Evolutionary conservation across 805 yeast genomes (phyloP).

Genomic region (Wickerhamomyces mucosus): DNA sequence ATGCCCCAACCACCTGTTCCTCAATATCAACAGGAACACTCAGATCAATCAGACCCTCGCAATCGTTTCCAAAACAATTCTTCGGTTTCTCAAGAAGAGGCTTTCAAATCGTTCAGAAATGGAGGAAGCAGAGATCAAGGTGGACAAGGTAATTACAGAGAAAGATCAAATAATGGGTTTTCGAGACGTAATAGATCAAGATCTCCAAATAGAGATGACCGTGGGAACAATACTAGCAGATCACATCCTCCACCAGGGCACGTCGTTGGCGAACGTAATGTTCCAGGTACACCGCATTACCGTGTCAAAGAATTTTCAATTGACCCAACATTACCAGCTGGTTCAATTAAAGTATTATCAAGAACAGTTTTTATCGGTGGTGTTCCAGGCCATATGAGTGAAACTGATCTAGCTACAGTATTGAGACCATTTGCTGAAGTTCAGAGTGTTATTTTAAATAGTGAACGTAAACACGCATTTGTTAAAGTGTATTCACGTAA

Average conservation of each 20-base stretch:
- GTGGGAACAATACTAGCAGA: constrained; percentile 2
- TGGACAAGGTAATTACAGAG: constrained; percentile 6
- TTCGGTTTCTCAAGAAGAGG: constrained; percentile 18
- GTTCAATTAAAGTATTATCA: constrained; percentile 71
- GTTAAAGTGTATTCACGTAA: constrained; percentile 86
- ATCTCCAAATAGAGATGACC: constrained; percentile 18
- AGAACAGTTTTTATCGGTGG: constrained; percentile 95
- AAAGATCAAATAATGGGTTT: no score
- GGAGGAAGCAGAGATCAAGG: constrained; percentile 10
- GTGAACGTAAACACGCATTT: constrained; percentile 90
- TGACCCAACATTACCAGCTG: constrained; percentile 68
- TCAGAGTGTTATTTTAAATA: constrained; percentile 80
- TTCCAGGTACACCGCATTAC: constrained; percentile 64
- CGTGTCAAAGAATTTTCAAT: constrained; percentile 65
- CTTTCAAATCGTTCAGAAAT: constrained; percentile 13
- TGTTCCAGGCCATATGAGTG: constrained; percentile 76
- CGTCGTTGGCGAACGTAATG: constrained; percentile 50
- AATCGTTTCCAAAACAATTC: constrained; percentile 5
- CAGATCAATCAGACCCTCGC: constrained; percentile 2
- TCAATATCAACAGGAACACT: constrained; percentile 1
- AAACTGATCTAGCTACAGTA: constrained; percentile 55
- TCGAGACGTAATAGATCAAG: constrained; percentile 19
- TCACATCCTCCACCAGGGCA: constrained; percentile 21
- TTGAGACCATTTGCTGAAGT: constrained; percentile 85
- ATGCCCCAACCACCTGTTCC: constrained; percentile 8